phyloP scores from a whole-genome alignment of 1,139 yeast species.

The Yamadazyma sp. region DNA sequence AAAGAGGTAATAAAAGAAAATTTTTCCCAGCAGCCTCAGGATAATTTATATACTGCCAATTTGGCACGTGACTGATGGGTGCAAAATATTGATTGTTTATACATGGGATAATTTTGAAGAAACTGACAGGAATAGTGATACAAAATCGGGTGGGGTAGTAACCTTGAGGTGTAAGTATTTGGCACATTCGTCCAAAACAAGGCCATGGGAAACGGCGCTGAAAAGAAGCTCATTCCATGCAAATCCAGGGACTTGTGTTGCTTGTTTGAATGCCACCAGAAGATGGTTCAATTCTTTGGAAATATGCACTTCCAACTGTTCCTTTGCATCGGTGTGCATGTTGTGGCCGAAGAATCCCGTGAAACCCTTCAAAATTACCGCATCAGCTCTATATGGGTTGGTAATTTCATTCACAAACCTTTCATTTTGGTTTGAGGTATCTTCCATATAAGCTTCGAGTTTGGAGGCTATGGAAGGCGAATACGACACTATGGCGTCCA shows the following conservation, averaged over 20 bases:
- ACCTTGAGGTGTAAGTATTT: too few species aligned
- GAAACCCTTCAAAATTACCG: not conserved
- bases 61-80: not conserved
- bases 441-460: not conserved
- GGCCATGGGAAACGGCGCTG: slow-evolving; percentile 3
- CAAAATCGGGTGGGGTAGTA: too few species aligned
- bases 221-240: slow-evolving; percentile 4
- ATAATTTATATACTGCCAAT: not conserved
- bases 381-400: slow-evolving; percentile 1
- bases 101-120: too few species aligned
- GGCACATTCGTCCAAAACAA: not conserved
- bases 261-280: not conserved
- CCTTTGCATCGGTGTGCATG: not conserved
- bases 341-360: not conserved
- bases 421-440: not conserved
- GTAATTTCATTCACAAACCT: not conserved
- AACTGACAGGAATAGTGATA: too few species aligned
- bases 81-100: too few species aligned
- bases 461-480: slow-evolving; percentile 2
- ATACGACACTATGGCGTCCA: slow-evolving; percentile 1
- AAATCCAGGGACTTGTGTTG: slow-evolving; percentile 3
- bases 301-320: not conserved
- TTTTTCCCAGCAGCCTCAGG: slow-evolving; percentile 1
- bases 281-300: not conserved
- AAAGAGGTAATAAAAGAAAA: slow-evolving; percentile 1